Conservation (phyloP, 305 asterid genomes). For the Plantago coronopus region DNA sequence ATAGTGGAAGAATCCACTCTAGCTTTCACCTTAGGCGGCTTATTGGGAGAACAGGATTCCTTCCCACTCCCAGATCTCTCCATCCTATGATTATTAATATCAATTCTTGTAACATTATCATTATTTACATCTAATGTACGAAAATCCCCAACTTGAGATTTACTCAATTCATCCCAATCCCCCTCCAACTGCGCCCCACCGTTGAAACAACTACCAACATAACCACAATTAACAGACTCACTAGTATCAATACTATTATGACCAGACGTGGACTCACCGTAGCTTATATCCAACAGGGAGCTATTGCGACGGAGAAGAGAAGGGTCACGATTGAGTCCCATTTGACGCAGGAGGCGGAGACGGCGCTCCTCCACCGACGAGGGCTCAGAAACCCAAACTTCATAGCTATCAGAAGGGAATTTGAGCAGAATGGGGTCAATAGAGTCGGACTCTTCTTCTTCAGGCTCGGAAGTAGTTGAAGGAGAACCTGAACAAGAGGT, state of each 20-base stretch:
- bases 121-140: conserved; percentile 36
- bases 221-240: neutral
- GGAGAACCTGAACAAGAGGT: conserved; percentile 78
- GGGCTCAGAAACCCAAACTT: conserved; percentile 90
- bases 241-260: neutral
- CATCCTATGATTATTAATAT: neutral
- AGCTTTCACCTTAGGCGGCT: conserved; percentile 67
- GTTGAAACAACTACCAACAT: conserved; percentile 14
- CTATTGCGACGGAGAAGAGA: conserved; percentile 56
- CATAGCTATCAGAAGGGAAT: conserved; percentile 65
- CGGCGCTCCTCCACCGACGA: conserved; percentile 88
- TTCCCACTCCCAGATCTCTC: conserved; percentile 40
- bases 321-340: conserved; percentile 80
- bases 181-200: conserved; percentile 47
- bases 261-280: conserved; percentile 31
- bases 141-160: conserved; percentile 27
- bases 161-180: conserved; percentile 28
- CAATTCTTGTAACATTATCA: conserved; percentile 24
- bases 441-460: conserved; percentile 42
- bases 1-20: conserved; percentile 28
- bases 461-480: conserved; percentile 37
- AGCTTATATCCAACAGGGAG: conserved; percentile 23
- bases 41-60: conserved; percentile 53
- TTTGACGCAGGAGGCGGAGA: conserved; percentile 55
- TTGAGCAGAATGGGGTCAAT: conserved; percentile 39